Base-by-base conservation (phyloP, 768 basidiomycete species). In the Lactifluus piperatus region DNA sequence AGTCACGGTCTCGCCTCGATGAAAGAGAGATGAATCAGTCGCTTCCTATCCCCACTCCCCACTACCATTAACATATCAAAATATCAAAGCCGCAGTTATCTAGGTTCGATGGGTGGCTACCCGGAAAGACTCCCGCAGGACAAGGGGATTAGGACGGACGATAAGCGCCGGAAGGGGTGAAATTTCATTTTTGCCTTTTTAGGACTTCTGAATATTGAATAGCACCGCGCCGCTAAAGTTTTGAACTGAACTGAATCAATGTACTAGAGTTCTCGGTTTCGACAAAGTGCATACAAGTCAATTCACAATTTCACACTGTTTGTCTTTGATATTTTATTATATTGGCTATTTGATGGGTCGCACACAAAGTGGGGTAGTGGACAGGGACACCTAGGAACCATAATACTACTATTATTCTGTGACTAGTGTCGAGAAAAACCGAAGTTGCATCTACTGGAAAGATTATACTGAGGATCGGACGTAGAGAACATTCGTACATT, bases 401-500 rank as follows among this genome's bases (percentile, higher is more conserved):
- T 7, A 37, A 44, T 50, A 4, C 20, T 50, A 4, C 20, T 29
- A 57, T 48, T 50, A 41, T n/a, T 41, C 20, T 16, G 37, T 39
- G 37, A 39, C 5, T 39, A 18, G 3, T 7, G 39, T 8, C n/a
- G 41, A n/a, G n/a, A 41, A 16, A 41, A n/a, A 9, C n/a, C 8
- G 20, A 41, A 41, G 41, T 18, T 34, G 0, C 16, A 32, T 49
- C 48, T 48, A 56, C 29, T 14, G 5, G 9, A 16, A 30, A 26
- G 22, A 27, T 51, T 22, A 34, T 57, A 49, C 47, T 10, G 47
- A 16, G 22, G 13, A 3, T 10, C 41, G 29, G 39, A 32, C 8
- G 39, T 49, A 20, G 39, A 32, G 18, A 32, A 34, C 30, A 41
- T 57, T 45, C 13, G 56, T 57, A 57, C 56, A 57, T 44, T 57